Evolutionary conservation across 805 yeast genomes (phyloP).

Genomic region (Suhomyces xylopsoci): DNA sequence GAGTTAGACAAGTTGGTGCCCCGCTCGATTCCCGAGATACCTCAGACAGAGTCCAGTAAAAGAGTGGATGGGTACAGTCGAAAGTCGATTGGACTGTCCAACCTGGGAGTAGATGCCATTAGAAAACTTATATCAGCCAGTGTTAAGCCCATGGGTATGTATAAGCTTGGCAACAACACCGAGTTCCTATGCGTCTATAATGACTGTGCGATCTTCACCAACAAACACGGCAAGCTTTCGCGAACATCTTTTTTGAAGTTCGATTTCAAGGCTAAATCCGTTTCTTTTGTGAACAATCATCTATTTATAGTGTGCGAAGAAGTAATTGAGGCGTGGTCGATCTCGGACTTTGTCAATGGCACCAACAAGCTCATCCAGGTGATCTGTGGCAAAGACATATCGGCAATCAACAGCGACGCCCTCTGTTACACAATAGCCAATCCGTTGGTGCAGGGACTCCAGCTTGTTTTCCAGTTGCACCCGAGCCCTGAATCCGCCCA

Average conservation of each 20-base stretch:
- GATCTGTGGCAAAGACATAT: conserved; percentile 65
- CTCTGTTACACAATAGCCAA: conserved; percentile 52
- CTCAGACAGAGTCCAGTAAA: conserved; percentile 14
- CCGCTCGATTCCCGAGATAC: conserved; percentile 56
- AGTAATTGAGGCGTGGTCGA: conserved; percentile 65
- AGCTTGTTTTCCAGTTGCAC: conserved; percentile 47
- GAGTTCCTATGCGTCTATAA: conserved; percentile 62
- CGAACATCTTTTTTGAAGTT: conserved; percentile 43
- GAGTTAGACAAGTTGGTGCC: conserved; percentile 57
- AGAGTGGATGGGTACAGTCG: conserved; percentile 32
- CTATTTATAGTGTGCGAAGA: conserved; percentile 56
- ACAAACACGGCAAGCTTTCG: conserved; percentile 54
- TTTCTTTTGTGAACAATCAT: conserved; percentile 33
- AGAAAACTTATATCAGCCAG: conserved; percentile 37
- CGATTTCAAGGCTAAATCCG: conserved; percentile 35
- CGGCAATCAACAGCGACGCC: conserved; percentile 20
- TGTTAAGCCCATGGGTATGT: conserved; percentile 60
- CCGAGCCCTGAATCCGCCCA: background rate
- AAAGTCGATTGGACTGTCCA: conserved; percentile 8
- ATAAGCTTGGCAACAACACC: conserved; percentile 52
- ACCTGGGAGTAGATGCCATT: conserved; percentile 34
- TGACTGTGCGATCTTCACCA: conserved; percentile 64
- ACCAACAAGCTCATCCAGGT: conserved; percentile 59
- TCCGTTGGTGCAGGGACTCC: conserved; percentile 61
- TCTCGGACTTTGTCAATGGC: conserved; percentile 45